Conservation (phyloP, 2,329 filamentous ascomycete genomes). For the Fusarium hostae region DNA sequence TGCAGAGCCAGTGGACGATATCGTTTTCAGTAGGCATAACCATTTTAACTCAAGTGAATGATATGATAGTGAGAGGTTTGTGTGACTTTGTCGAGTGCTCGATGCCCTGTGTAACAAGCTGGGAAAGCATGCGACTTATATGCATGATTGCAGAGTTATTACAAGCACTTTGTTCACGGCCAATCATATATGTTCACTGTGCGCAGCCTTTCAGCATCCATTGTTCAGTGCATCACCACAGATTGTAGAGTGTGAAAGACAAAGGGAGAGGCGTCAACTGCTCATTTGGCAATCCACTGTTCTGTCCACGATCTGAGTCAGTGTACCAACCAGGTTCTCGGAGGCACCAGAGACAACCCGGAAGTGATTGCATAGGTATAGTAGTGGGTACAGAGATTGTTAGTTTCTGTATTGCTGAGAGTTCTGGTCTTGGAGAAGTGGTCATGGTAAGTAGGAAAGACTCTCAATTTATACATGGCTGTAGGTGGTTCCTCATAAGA, state of each 20-base stretch:
- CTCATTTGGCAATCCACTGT: neutral
- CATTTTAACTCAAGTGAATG: neutral
- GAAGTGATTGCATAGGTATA: neutral
- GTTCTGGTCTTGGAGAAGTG: fast-evolving
- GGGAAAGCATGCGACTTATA: neutral
- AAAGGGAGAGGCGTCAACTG: neutral
- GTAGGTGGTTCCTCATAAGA: fast-evolving
- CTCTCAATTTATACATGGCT: neutral
- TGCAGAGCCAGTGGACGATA: neutral
- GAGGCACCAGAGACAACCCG: neutral
- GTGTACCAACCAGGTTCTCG: neutral
- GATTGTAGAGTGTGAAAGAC: neutral
- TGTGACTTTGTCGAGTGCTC: neutral
- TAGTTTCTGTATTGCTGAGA: neutral
- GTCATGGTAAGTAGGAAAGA: neutral
- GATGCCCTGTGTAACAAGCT: neutral
- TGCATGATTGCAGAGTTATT: fast-evolving
- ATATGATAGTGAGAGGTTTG: neutral
- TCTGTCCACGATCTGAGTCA: fast-evolving
- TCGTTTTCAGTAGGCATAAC: fast-evolving
- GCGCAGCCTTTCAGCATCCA: fast-evolving
- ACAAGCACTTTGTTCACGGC: fast-evolving
- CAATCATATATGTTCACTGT: fast-evolving
- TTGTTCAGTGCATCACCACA: neutral
- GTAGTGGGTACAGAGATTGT: neutral